Evolutionary conservation across 352 stramenopile genomes (phyloP), one percentile per base, ranked within the genome.

Genomic region (Phytophthora meadii): DNA sequence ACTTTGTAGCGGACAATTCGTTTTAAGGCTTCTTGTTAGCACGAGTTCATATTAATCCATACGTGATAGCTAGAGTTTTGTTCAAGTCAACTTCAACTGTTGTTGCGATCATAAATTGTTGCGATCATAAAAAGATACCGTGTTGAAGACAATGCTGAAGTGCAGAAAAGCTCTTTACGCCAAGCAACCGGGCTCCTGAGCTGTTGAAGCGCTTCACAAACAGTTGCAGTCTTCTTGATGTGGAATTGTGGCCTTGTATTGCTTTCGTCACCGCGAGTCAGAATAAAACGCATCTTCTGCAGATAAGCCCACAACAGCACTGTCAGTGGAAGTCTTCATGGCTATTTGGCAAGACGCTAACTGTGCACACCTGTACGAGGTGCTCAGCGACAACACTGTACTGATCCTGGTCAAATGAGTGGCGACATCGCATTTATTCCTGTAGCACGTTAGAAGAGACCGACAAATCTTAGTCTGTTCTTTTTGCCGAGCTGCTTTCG

Each of bases 361-460:
- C 25, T 28, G 34, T 39, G 32, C 6, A 22, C 22, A 22, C 22
- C 22, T 19, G 2, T 24, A 51, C 2, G 34, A 46, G 19, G 39
- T 58, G 57, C 47, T 58, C 59, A 61, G 59, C 27, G 19, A 41
- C 10, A 49, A 3, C 15, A 61, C 59, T 36, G 59, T 53, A 67
- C 50, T 10, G 30, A 48, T 66, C 41, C n/a, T 50, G 39, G 45
- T 56, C 30, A 59, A 58, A 51, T 53, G 39, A 65, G 57, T 66
- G 58, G 28, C 58, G 49, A 32, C 45, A 69, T 37, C 46, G 44
- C 57, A 65, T 53, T 65, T 59, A 54, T 59, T 64, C 9, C 10
- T 48, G 32, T 40, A 32, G 32, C 36, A 36, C 9, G 28, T 12
- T 53, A 17, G 61, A 32, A 50, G 42, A 56, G 37, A 28, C 40